A percentile compares a stretch with the other conserved stretches of the same genome.
Evolutionary conservation across 495 filamentous ascomycete species (phyloP).

Genomic region (Immersiella caudata): DNA sequence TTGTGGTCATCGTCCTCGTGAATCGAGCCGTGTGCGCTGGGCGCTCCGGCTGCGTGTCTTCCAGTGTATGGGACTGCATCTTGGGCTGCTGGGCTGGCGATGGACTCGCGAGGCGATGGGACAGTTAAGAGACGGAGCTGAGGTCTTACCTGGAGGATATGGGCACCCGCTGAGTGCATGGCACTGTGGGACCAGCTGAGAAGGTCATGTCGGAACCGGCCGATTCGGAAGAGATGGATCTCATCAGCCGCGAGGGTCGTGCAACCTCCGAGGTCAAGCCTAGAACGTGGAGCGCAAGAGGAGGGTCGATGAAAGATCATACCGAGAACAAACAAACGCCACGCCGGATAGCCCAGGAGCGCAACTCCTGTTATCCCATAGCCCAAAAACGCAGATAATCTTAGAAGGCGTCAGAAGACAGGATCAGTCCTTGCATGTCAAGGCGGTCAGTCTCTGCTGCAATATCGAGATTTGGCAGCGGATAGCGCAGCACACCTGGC

Average conservation of each 20-base stretch:
- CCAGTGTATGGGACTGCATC: conserved; percentile 2
- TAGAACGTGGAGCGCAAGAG: conserved; percentile 28
- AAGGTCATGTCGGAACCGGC: background rate
- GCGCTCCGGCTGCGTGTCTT: background rate
- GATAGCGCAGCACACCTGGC: conserved; percentile 49
- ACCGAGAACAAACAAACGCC: conserved; percentile 26
- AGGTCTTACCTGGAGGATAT: conserved; percentile 13
- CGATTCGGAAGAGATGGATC: background rate
- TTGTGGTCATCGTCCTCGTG: background rate
- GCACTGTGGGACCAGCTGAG: background rate
- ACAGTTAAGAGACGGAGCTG: conserved; percentile 17
- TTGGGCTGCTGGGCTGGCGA: conserved; percentile 9
- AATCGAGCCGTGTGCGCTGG: background rate
- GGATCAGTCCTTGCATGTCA: conserved; percentile 27
- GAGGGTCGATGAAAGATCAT: conserved; percentile 26
- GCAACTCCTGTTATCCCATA: conserved; percentile 48
- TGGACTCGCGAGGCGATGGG: conserved; percentile 16
- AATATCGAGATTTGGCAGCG: conserved; percentile 50
- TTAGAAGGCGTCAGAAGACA: conserved; percentile 43
- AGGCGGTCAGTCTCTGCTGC: conserved; percentile 19
- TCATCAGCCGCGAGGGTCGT: conserved; percentile 16
- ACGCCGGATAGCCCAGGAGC: conserved; percentile 31
- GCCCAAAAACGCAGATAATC: conserved; percentile 49
- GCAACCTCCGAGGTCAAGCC: conserved; percentile 16
- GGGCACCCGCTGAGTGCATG: conserved; percentile 18